A percentile compares a stretch with the other conserved stretches of the same genome.
These are phyloP conservation scores for Xylaria sp. DNA, from an alignment of 2,329 filamentous ascomycete species.

Conservation along the genomic window DNA sequence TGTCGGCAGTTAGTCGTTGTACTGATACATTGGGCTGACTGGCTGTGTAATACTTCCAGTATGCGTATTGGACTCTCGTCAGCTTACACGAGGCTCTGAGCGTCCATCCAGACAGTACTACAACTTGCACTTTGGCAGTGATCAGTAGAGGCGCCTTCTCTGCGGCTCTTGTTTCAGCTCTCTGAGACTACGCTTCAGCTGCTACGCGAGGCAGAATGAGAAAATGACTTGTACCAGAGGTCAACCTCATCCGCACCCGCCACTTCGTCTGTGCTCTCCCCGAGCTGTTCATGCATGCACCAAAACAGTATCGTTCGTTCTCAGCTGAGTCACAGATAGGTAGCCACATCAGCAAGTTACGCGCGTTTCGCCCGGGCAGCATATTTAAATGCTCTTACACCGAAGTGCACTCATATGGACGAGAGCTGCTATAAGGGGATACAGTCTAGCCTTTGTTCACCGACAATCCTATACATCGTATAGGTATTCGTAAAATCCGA, in stretches of 20 bases:
- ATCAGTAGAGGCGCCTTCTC: background rate
- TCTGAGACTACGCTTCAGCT: background rate
- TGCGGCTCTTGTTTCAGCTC: too few species aligned
- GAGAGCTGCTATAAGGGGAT: too few species aligned
- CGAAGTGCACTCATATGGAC: too few species aligned
- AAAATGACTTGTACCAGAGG: background rate
- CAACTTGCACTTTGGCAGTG: background rate
- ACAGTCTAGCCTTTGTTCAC: too few species aligned
- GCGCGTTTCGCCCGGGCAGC: too few species aligned
- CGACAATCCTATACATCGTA: too few species aligned
- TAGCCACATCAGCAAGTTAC: background rate
- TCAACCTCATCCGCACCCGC: background rate
- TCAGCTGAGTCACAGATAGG: background rate
- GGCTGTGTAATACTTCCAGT: too few species aligned
- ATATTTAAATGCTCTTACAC: too few species aligned
- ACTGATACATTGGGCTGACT: too few species aligned
- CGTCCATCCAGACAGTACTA: too few species aligned
- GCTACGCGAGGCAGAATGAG: conserved; percentile 8
- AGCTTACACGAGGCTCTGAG: conserved; percentile 8
- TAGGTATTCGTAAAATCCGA: too few species aligned
- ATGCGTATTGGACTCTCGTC: conserved; percentile 5
- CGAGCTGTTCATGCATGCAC: background rate
- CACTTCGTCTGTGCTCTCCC: background rate
- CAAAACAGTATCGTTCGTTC: background rate
- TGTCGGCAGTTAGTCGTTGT: too few species aligned